A percentile compares a stretch with the other conserved stretches of the same genome.
phyloP scores from a whole-genome alignment of 2,329 filamentous ascomycete genomes.

The Fusarium drepaniforme region DNA sequence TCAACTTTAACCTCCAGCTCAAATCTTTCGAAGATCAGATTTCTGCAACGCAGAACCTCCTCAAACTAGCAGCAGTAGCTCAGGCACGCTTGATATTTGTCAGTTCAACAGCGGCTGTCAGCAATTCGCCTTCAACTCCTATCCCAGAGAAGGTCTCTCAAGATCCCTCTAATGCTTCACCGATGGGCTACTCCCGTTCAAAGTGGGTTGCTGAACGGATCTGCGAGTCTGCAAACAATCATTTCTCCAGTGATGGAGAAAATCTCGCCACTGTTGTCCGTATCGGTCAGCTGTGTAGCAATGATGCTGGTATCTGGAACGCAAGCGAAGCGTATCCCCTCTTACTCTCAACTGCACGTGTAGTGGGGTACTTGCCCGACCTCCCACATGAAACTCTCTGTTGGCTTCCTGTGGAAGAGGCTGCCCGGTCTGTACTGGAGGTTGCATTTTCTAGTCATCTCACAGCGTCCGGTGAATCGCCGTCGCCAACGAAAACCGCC shows the following conservation, averaged over 20 bases:
- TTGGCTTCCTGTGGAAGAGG: slow-evolving; percentile 61
- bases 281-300: slow-evolving; percentile 64
- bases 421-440: slow-evolving; percentile 56
- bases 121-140: slow-evolving; percentile 43
- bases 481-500: neutral
- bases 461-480: no score
- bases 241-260: slow-evolving; percentile 1
- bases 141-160: slow-evolving; percentile 49
- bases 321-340: slow-evolving; percentile 64
- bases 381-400: slow-evolving; percentile 52
- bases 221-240: slow-evolving; percentile 50
- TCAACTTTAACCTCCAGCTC: slow-evolving; percentile 67
- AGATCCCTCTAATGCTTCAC: slow-evolving; percentile 39
- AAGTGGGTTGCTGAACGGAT: slow-evolving; percentile 56
- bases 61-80: slow-evolving; percentile 48
- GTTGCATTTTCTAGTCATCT: slow-evolving; percentile 29
- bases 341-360: slow-evolving; percentile 59
- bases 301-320: slow-evolving; percentile 64
- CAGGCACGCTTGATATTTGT: slow-evolving; percentile 59
- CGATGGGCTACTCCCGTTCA: slow-evolving; percentile 59
- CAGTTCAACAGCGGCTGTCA: slow-evolving; percentile 61
- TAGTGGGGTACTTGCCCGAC: slow-evolving; percentile 50
- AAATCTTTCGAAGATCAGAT: slow-evolving; percentile 64
- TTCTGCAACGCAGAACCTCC: slow-evolving; percentile 57
- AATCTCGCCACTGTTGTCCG: slow-evolving; percentile 51